Conservation (phyloP, 2,329 filamentous ascomycete genomes). For the Thielaviopsis euricoi region DNA sequence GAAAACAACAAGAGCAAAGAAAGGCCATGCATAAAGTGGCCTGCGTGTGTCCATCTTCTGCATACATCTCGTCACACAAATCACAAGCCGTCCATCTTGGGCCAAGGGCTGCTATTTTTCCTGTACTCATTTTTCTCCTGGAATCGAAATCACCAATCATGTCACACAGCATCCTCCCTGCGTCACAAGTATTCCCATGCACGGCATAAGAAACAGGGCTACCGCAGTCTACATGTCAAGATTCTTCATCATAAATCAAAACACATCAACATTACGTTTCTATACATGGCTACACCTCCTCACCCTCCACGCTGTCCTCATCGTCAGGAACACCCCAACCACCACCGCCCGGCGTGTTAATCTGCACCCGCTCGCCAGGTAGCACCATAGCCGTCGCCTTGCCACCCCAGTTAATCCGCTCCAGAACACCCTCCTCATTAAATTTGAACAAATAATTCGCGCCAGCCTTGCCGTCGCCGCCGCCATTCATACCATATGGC, state of each 20-base stretch:
- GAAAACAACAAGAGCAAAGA: too few species aligned
- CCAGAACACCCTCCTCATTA: conserved; percentile 17
- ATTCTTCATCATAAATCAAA: neutral
- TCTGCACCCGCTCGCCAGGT: conserved; percentile 41
- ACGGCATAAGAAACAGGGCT: too few species aligned
- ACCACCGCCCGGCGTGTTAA: conserved; percentile 45
- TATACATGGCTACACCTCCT: neutral
- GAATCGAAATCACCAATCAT: neutral
- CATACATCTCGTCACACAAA: neutral
- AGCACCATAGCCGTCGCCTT: conserved; percentile 44
- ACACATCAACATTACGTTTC: neutral
- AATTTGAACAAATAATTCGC: conserved; percentile 30
- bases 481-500: conserved; percentile 60
- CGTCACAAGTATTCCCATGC: neutral
- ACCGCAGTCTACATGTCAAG: neutral
- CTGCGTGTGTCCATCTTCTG: neutral
- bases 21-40: neutral
- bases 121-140: neutral
- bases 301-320: neutral
- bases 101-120: neutral
- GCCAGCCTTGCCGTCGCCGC: conserved; percentile 50
- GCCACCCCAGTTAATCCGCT: conserved; percentile 35
- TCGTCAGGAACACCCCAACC: conserved; percentile 31
- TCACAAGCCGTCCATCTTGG: neutral
- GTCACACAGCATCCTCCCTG: neutral